Evolutionary conservation across 2,329 filamentous ascomycete genomes (phyloP).

Genomic region (Fusarium concolor): DNA sequence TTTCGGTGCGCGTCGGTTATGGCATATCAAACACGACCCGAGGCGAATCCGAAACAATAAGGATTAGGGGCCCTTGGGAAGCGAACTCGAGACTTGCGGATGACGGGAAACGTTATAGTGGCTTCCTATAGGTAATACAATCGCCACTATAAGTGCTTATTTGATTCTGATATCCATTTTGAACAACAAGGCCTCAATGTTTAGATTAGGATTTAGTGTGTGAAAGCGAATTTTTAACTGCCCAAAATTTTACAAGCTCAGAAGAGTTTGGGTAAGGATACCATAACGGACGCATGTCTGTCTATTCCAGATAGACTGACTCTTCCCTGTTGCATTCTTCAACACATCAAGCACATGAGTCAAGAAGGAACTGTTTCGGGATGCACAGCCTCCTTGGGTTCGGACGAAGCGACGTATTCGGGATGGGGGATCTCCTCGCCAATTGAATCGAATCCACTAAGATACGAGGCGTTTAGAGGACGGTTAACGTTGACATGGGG

Average conservation of each 20-base stretch:
- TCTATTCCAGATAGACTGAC: background rate
- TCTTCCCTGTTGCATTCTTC: background rate
- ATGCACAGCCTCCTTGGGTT: constrained; percentile 33
- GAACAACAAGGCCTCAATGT: background rate
- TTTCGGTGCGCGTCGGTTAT: constrained; percentile 21
- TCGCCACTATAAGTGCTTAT: background rate
- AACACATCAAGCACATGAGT: background rate
- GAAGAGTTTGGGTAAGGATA: background rate
- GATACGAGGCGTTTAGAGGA: constrained; percentile 13
- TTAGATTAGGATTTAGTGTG: background rate
- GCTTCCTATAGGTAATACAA: background rate
- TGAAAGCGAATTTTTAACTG: background rate
- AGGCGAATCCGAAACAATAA: constrained; percentile 36
- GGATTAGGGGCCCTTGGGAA: constrained; percentile 6
- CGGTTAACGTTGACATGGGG: constrained; percentile 1
- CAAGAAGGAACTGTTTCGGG: constrained; percentile 13
- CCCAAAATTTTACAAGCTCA: background rate
- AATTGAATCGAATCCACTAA: background rate
- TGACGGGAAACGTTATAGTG: constrained; percentile 16
- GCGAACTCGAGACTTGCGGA: constrained; percentile 6
- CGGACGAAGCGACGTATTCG: constrained; percentile 32
- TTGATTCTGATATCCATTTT: background rate
- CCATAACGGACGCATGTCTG: background rate
- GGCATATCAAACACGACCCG: constrained; percentile 33
- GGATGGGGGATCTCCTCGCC: constrained; percentile 2